These are phyloP conservation scores for Zymoseptoria passerinii DNA, from an alignment of 2,329 filamentous ascomycete species.

Conservation along the genomic window DNA sequence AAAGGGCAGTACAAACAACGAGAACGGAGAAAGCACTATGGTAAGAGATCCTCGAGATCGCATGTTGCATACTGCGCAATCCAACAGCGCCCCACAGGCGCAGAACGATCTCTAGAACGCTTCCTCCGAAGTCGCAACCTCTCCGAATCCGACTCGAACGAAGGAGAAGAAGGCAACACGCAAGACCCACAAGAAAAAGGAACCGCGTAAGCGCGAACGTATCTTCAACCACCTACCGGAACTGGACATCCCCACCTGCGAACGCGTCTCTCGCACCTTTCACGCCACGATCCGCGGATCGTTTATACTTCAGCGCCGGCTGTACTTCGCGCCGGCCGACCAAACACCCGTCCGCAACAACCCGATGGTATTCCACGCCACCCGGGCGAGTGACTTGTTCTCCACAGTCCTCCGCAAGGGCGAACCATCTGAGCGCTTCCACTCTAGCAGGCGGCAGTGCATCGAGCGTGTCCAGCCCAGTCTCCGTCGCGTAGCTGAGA, in stretches of 20 bases:
- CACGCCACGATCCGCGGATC: not conserved
- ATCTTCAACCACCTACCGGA: not conserved
- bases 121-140: not conserved
- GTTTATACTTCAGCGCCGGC: not conserved
- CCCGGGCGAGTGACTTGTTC: not conserved
- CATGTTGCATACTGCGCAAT: too few relatives aligned
- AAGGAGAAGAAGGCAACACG: too few relatives aligned
- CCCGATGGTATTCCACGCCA: not conserved
- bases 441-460: too few relatives aligned
- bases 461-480: too few relatives aligned
- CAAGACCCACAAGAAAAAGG: too few relatives aligned
- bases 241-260: not conserved
- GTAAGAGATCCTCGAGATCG: not conserved
- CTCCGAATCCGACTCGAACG: not conserved
- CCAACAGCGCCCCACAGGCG: too few relatives aligned
- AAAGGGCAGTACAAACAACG: too few relatives aligned
- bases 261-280: not conserved
- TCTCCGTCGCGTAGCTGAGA: not conserved
- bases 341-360: not conserved
- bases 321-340: not conserved
- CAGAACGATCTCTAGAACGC: not conserved
- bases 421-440: too few relatives aligned
- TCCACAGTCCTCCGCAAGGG: not conserved
- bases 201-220: too few relatives aligned
- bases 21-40: too few relatives aligned